Evolutionary conservation across 2,329 filamentous ascomycete species (phyloP).

Genomic region (Aspergillus sp.): DNA sequence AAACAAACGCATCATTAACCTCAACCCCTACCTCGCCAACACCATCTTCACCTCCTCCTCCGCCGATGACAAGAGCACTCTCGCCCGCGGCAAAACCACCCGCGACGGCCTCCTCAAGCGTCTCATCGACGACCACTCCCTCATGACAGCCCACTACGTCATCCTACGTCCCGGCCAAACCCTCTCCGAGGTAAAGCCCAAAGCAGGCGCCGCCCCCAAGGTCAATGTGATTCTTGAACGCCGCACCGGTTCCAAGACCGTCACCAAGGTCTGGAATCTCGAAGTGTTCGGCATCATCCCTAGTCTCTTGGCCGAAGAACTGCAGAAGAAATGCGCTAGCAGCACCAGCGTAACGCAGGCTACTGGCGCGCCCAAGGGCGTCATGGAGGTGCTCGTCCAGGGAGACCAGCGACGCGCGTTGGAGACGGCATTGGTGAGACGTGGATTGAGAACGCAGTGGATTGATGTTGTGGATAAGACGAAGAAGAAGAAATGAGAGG

Average conservation of each 20-base stretch:
- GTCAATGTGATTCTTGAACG: slow-evolving; percentile 63
- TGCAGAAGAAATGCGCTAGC: slow-evolving; percentile 69
- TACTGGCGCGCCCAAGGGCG: slow-evolving; percentile 62
- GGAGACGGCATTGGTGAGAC: slow-evolving; percentile 59
- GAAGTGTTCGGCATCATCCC: slow-evolving; percentile 65
- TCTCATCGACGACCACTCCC: slow-evolving; percentile 51
- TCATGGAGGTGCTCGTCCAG: slow-evolving; percentile 69
- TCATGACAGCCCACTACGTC: slow-evolving; percentile 58
- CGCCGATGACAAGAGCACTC: slow-evolving; percentile 56
- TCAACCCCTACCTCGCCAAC: slow-evolving; percentile 65
- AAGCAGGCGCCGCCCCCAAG: slow-evolving; percentile 62
- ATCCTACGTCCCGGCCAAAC: slow-evolving; percentile 52
- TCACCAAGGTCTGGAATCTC: slow-evolving; percentile 63
- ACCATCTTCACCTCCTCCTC: slow-evolving; percentile 59
- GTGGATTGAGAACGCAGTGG: slow-evolving; percentile 62
- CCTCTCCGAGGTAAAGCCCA: slow-evolving; percentile 56
- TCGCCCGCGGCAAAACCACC: slow-evolving; percentile 60
- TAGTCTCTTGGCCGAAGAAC: slow-evolving; percentile 62
- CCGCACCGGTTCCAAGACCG: slow-evolving; percentile 66
- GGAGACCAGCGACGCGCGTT: slow-evolving; percentile 66
- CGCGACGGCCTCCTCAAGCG: slow-evolving; percentile 64
- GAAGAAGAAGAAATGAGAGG: slow-evolving; percentile 59
- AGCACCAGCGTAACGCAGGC: slow-evolving; percentile 65
- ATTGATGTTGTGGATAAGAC: slow-evolving; percentile 68
- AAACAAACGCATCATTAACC: slow-evolving; percentile 63